Percentiles rank a stretch among this genome's conserved stretches.
These are phyloP conservation scores for Blastomyces silverae DNA, from an alignment of 2,329 filamentous ascomycete genomes.

Conservation along the genomic window DNA sequence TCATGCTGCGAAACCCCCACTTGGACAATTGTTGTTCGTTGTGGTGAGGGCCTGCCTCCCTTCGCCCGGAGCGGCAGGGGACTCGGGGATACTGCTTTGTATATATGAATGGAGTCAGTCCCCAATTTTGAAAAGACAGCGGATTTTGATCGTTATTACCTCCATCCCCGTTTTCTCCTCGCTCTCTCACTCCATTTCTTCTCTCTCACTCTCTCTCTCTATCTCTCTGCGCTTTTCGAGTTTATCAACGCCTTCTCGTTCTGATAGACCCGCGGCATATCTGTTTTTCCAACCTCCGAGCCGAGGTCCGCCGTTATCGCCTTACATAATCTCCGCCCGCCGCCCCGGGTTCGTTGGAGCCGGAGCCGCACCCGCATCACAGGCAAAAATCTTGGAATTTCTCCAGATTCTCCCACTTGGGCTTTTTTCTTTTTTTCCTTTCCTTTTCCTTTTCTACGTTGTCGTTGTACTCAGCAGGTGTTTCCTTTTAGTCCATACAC, in stretches of 20 bases:
- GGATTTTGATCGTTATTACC: neutral
- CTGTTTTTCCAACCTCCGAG: neutral
- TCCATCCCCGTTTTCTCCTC: neutral
- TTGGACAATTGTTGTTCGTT: neutral
- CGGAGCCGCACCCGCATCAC: neutral
- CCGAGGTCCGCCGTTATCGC: neutral
- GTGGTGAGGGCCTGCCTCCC: neutral
- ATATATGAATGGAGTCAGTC: neutral
- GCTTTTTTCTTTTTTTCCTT: constrained; percentile 12
- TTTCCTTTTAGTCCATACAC: neutral
- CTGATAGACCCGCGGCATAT: neutral
- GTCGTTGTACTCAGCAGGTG: neutral
- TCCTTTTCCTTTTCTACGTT: neutral
- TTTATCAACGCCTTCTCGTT: too few relatives aligned
- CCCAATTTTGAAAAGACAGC: neutral
- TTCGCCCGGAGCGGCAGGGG: constrained; percentile 4
- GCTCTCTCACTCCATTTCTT: neutral
- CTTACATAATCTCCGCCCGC: neutral
- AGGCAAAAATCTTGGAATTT: neutral
- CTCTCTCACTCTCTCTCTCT: neutral
- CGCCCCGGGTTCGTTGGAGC: neutral
- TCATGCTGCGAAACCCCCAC: neutral
- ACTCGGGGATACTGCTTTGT: neutral
- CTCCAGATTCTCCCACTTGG: neutral
- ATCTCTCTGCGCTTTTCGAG: neutral